Conservation (phyloP, 2,329 filamentous ascomycete species). For the Macrophomina phaseolina region DNA sequence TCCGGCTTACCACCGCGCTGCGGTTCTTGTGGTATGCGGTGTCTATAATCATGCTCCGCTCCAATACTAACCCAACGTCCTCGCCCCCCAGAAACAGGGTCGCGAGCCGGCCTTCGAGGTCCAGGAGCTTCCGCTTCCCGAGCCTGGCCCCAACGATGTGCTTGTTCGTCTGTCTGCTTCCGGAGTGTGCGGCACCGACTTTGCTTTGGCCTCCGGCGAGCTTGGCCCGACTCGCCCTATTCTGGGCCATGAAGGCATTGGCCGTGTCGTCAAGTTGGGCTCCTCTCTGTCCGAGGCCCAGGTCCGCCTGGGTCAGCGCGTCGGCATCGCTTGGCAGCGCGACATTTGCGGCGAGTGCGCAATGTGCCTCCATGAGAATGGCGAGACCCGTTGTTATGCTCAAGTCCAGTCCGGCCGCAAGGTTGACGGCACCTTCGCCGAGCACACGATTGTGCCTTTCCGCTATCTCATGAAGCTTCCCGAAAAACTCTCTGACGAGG, state of each 20-base stretch:
- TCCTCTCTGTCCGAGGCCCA: conserved; percentile 56
- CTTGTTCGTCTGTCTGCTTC: conserved; percentile 64
- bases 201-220: conserved; percentile 64
- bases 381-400: conserved; percentile 45
- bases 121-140: conserved; percentile 54
- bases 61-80: not conserved
- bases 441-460: conserved; percentile 64
- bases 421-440: conserved; percentile 54
- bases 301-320: conserved; percentile 55
- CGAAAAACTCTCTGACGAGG: conserved; percentile 41
- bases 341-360: conserved; percentile 59
- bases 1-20: conserved; percentile 17
- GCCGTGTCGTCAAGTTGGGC: conserved; percentile 63
- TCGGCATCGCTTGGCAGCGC: conserved; percentile 58
- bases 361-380: conserved; percentile 57
- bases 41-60: not conserved
- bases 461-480: conserved; percentile 54
- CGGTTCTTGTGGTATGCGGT: conserved; percentile 20
- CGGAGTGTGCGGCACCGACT: conserved; percentile 63
- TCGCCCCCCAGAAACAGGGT: conserved; percentile 40
- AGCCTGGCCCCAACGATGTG: conserved; percentile 59
- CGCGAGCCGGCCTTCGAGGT: conserved; percentile 57
- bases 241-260: conserved; percentile 63
- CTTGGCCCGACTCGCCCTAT: conserved; percentile 50
- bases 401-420: conserved; percentile 35